These are phyloP conservation scores for Melampsora larici-populina DNA, from an alignment of 1,284 basidiomycete genomes.

Conservation along the genomic window DNA sequence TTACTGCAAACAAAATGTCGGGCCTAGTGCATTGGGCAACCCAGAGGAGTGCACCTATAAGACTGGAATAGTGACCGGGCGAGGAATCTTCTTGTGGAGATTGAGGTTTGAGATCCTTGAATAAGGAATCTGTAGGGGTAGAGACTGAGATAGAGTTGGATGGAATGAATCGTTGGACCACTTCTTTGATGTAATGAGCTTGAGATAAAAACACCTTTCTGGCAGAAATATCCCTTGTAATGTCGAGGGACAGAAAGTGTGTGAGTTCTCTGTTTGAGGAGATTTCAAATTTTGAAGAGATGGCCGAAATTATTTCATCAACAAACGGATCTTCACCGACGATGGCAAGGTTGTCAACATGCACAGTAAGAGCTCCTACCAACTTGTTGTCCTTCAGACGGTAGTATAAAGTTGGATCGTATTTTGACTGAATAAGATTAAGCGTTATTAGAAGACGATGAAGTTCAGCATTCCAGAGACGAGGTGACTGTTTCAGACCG, in stretches of 20 bases:
- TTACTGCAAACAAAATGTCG: background rate
- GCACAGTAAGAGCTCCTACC: background rate
- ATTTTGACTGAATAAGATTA: constrained; percentile 5
- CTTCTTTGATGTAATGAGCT: constrained; percentile 2
- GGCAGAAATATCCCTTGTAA: background rate
- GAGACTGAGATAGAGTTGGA: background rate
- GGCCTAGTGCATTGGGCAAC: constrained; percentile 11
- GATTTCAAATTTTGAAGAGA: too few relatives aligned
- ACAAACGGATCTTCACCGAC: too few relatives aligned
- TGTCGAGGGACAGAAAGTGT: constrained; percentile 17
- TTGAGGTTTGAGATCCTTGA: constrained; percentile 2
- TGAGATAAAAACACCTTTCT: background rate
- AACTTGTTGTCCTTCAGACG: background rate
- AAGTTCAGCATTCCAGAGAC: constrained; percentile 16
- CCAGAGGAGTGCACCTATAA: constrained; percentile 15
- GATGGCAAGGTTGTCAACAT: constrained; percentile 6
- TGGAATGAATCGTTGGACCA: background rate
- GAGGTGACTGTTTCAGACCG: constrained; percentile 26
- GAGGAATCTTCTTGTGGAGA: too few relatives aligned
- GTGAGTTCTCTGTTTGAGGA: too few relatives aligned
- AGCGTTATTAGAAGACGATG: constrained; percentile 3
- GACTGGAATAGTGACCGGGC: background rate
- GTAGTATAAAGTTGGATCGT: constrained; percentile 1
- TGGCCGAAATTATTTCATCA: too few relatives aligned
- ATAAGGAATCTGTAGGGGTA: background rate